Base-by-base conservation (phyloP, 345 rosid species). In the Dipteronia sinensis region DNA sequence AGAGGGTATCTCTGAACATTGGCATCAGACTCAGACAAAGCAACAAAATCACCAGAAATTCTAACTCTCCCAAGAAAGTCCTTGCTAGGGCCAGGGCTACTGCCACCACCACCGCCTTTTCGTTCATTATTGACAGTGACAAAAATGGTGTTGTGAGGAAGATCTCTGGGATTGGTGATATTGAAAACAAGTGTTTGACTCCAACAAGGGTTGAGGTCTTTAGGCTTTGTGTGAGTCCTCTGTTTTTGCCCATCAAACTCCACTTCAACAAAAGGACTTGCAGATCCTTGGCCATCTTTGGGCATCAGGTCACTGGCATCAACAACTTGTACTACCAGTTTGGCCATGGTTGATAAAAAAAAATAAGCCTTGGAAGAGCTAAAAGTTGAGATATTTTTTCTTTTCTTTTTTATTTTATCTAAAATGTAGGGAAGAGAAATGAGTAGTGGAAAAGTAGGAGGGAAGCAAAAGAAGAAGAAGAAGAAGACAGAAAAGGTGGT, bases 281-380 rank as follows among this genome's bases (percentile, higher is more conserved):
- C 91, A 4, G 96, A 90, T 67, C 96, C 98, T 29, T 92, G 92
- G 0, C 97, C 95, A 67, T 93, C 96, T 84, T 90, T 93, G 1
- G 96, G 94, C 90, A 84, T 90, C 23, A 95, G 91, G 77, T 89
- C 94, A 53, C 85, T 82, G n/a, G 98, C 98, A 72, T 87, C 92
- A 16, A 84, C 82, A 34, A 95, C 90, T 86, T 92, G 94, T 3
- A 93, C 97, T 0, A 92, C 91, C 25, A 95, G 87, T 77, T 86
- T 89, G 38, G 85, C 82, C 98, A 93, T 95, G 87, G 80, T 56
- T 10, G 20, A 20, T 10, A 67, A 53, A 67, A 4, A 11, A 47
- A 23, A 29, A 3, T 0, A n/a, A 19, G 9, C n/a, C 4, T 46
- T 59, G 10, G 4, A 59, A 51, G n/a, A 16, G 11, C 6, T n/a